These are phyloP conservation scores for Tulasnella sp. DNA, from an alignment of 768 basidiomycete genomes.

Conservation along the genomic window DNA sequence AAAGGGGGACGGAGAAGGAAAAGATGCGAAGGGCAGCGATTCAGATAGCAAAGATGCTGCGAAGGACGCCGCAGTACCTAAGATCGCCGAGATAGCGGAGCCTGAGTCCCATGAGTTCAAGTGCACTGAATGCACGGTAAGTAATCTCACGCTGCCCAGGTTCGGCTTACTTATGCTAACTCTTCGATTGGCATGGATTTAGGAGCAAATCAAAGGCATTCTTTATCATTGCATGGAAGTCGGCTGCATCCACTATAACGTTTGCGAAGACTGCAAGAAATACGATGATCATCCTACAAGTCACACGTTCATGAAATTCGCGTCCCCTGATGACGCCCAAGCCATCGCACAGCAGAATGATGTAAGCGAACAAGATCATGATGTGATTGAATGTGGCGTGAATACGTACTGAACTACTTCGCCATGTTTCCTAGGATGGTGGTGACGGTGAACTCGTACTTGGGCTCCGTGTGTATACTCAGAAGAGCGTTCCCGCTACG, in stretches of 20 bases:
- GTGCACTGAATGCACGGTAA: slow-evolving; percentile 2
- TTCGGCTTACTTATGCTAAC: slow-evolving; percentile 3
- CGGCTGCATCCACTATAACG: slow-evolving; percentile 5
- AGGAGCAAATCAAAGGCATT: slow-evolving; percentile 16
- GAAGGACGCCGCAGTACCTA: background rate
- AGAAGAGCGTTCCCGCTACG: slow-evolving; percentile 17
- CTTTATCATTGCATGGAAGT: slow-evolving; percentile 23
- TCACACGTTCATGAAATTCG: background rate
- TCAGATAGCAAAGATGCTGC: background rate
- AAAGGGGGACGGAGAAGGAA: background rate
- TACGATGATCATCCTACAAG: background rate
- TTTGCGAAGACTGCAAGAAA: slow-evolving; percentile 23
- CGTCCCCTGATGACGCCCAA: background rate
- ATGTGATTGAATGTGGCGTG: background rate
- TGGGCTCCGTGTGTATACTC: slow-evolving; percentile 30
- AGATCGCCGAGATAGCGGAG: background rate
- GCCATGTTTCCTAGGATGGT: background rate
- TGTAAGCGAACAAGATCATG: background rate
- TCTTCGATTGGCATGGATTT: background rate
- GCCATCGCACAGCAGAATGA: background rate
- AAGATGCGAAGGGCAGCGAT: slow-evolving; percentile 12
- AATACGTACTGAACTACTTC: background rate
- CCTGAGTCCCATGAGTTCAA: background rate
- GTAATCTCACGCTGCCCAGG: background rate
- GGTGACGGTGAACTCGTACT: slow-evolving; percentile 14